These are phyloP conservation scores for Colletotrichum sp. DNA, from an alignment of 2,329 filamentous ascomycete genomes.

Conservation along the genomic window DNA sequence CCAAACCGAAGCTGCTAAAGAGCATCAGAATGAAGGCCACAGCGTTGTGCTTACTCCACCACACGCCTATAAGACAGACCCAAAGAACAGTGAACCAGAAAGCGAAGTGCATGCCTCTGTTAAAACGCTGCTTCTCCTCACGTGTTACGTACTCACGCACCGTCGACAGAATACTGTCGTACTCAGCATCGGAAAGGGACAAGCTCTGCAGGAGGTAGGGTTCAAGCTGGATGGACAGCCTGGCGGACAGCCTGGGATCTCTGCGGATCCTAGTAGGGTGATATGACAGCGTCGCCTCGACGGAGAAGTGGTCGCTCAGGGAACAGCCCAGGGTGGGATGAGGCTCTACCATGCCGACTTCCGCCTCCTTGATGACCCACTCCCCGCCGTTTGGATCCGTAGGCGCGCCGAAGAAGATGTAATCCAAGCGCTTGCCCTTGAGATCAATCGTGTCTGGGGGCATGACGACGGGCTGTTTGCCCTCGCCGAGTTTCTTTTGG, in stretches of 20 bases:
- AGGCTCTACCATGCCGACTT: conserved; percentile 80
- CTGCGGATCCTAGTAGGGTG: conserved; percentile 35
- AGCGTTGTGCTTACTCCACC: conserved; percentile 81
- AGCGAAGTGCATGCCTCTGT: conserved; percentile 78
- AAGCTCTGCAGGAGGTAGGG: conserved; percentile 24
- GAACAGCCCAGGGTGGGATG: conserved; percentile 85
- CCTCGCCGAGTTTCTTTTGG: conserved; percentile 70
- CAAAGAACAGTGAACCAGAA: conserved; percentile 70
- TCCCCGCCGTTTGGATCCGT: conserved; percentile 23
- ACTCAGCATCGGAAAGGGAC: conserved; percentile 27
- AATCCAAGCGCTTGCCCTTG: conserved; percentile 87
- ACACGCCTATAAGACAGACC: conserved; percentile 80
- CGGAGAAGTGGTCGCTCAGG: conserved; percentile 92
- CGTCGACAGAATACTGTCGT: conserved; percentile 75
- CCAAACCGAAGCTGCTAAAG: conserved; percentile 77
- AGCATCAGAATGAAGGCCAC: conserved; percentile 83
- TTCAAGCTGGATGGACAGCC: conserved; percentile 33
- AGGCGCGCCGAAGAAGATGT: conserved; percentile 78
- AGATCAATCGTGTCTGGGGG: conserved; percentile 72
- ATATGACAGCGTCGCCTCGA: conserved; percentile 76
- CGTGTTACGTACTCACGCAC: conserved; percentile 72
- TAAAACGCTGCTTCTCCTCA: conserved; percentile 73
- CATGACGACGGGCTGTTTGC: conserved; percentile 64
- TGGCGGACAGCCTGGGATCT: conserved; percentile 28
- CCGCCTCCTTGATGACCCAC: conserved; percentile 75